A percentile compares a stretch with the other conserved stretches of the same genome.
These are phyloP conservation scores for Kwoniella sp. DNA, from an alignment of 768 basidiomycete species.

Conservation along the genomic window DNA sequence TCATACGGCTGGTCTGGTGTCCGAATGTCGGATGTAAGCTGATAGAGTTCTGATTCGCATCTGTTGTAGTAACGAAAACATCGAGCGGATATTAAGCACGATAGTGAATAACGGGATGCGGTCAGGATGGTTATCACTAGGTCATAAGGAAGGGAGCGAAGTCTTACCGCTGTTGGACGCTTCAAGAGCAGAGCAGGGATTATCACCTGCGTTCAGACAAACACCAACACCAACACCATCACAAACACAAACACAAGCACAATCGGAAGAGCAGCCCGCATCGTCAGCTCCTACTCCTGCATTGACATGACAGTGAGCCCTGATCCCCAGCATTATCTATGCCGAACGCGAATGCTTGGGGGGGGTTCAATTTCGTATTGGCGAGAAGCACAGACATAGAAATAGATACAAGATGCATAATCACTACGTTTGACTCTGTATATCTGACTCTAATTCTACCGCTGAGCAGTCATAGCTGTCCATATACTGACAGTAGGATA, in stretches of 20 bases:
- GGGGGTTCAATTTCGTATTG: too few relatives aligned
- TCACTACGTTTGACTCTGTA: too few relatives aligned
- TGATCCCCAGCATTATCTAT: too few relatives aligned
- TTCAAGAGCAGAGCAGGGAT: constrained; percentile 15
- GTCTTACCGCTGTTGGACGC: constrained; percentile 26
- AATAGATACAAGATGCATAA: not conserved
- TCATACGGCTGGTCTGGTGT: not conserved
- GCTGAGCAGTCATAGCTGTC: too few relatives aligned
- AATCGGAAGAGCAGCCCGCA: too few relatives aligned
- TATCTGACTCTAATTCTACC: too few relatives aligned
- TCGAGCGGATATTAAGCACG: constrained; percentile 39
- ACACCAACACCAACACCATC: too few relatives aligned
- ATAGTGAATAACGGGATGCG: constrained; percentile 44
- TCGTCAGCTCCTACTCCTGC: too few relatives aligned
- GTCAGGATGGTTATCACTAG: constrained; percentile 45
- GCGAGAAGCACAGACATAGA: not conserved
- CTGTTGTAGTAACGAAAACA: constrained; percentile 32
- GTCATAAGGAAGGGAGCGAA: constrained; percentile 31
- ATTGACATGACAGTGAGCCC: too few relatives aligned
- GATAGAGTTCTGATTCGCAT: not conserved
- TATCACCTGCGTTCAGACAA: constrained; percentile 2
- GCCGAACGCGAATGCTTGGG: too few relatives aligned
- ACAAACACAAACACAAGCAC: too few relatives aligned
- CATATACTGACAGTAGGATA: too few relatives aligned
- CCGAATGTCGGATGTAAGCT: not conserved